phyloP scores from a whole-genome alignment of 2,329 filamentous ascomycete genomes.

The Didymella segeticola region DNA sequence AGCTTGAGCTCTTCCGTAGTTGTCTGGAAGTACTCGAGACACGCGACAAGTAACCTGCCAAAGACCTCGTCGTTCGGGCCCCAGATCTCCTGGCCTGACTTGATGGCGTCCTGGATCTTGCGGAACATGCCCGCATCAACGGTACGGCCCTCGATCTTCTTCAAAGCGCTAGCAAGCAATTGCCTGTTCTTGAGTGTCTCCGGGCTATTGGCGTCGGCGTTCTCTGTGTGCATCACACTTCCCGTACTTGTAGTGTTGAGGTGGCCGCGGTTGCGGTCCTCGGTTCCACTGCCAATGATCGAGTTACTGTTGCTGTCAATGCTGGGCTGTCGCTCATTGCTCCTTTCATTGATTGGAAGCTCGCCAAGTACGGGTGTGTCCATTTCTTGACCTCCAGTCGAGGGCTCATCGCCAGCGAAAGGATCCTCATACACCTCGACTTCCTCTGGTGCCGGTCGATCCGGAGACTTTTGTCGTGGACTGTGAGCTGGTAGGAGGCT shows the following conservation, averaged over 20 bases:
- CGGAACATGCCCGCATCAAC: conserved; percentile 85
- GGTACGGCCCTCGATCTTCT: conserved; percentile 72
- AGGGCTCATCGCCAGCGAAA: conserved; percentile 49
- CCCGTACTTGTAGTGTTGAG: conserved; percentile 49
- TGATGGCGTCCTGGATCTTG: conserved; percentile 76
- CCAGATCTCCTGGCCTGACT: conserved; percentile 68
- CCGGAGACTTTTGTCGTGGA: conserved; percentile 41
- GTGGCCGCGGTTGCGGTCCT: conserved; percentile 40
- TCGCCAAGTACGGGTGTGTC: conserved; percentile 58
- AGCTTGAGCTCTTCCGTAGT: conserved; percentile 56
- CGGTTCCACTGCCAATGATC: conserved; percentile 36
- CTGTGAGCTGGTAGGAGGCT: conserved; percentile 36
- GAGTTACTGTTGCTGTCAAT: conserved; percentile 33
- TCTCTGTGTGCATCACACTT: conserved; percentile 43
- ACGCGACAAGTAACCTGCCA: conserved; percentile 68
- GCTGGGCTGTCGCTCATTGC: conserved; percentile 43
- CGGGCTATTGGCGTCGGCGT: conserved; percentile 41
- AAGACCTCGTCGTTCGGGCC: conserved; percentile 74
- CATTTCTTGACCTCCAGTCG: conserved; percentile 35
- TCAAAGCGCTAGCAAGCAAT: conserved; percentile 75
- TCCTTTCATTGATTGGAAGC: conserved; percentile 58
- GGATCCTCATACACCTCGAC: conserved; percentile 63
- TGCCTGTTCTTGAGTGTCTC: conserved; percentile 57
- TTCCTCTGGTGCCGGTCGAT: conserved; percentile 48
- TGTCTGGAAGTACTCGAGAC: conserved; percentile 75